A percentile compares a stretch with the other conserved stretches of the same genome.
phyloP scores from a whole-genome alignment of 148 eudicot genomes.

The Pharnaceum exiguum region DNA sequence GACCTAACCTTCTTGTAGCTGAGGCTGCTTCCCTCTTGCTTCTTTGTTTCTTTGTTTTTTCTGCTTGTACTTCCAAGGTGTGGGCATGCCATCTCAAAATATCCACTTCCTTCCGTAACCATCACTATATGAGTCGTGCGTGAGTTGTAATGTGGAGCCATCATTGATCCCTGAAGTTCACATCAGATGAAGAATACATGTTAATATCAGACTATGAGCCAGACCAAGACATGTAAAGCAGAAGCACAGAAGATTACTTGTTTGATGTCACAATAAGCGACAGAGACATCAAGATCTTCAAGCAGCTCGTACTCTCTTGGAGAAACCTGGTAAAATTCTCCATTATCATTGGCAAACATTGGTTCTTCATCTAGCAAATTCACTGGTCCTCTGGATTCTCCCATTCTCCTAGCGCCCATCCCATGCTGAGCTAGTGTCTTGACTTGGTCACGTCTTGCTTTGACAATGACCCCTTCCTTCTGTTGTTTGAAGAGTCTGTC shows the following conservation, averaged over 20 bases:
- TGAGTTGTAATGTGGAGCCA: conserved; percentile 27
- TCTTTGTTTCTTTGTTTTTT: neutral
- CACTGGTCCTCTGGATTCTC: conserved; percentile 9
- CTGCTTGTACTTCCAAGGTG: conserved; percentile 4
- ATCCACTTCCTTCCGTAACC: conserved; percentile 27
- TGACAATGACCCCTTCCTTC: conserved; percentile 20
- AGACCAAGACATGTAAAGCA: neutral
- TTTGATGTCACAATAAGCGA: conserved; percentile 12
- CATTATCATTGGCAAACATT: conserved; percentile 15
- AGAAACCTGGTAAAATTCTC: conserved; percentile 15
- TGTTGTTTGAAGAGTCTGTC: conserved; percentile 16
- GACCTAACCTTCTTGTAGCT: conserved; percentile 16
- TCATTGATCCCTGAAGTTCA: conserved; percentile 20
- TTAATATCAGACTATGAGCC: no score
- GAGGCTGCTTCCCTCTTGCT: neutral
- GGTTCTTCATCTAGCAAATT: conserved; percentile 13
- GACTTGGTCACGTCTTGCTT: conserved; percentile 24
- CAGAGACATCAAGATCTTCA: conserved; percentile 22
- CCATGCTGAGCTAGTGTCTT: conserved; percentile 15
- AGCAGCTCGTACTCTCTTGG: conserved; percentile 15
- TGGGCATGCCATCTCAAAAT: conserved; percentile 22
- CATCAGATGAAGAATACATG: neutral
- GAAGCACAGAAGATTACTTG: conserved; percentile 4
- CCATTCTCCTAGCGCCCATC: conserved; percentile 4
- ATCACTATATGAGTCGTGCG: conserved; percentile 16